Conservation (phyloP, 2,329 filamentous ascomycete genomes). For the Monosporascus sp. region DNA sequence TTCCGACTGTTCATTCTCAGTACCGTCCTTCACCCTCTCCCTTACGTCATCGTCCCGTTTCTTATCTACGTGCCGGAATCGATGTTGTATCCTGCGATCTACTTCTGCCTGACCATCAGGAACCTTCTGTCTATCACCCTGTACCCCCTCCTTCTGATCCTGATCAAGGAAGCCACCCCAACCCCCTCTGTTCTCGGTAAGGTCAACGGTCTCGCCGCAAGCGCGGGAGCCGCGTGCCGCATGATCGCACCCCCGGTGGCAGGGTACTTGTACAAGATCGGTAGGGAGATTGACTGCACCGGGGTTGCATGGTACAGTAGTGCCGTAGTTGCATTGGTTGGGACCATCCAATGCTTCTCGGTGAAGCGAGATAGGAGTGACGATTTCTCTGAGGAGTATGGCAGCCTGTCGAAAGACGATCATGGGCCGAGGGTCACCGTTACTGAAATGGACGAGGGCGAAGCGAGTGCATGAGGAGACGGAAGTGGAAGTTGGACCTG, state of each 20-base stretch:
- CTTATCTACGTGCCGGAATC: conserved; percentile 50
- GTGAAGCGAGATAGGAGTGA: conserved; percentile 32
- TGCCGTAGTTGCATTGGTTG: conserved; percentile 49
- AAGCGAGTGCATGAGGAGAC: background rate
- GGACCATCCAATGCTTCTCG: conserved; percentile 56
- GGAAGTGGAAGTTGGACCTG: too few relatives aligned
- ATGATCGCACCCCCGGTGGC: conserved; percentile 63
- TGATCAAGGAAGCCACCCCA: conserved; percentile 63
- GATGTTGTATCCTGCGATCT: conserved; percentile 52
- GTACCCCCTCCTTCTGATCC: conserved; percentile 62
- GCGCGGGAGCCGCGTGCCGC: conserved; percentile 59
- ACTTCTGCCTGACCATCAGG: conserved; percentile 50
- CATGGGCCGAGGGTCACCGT: conserved; percentile 2
- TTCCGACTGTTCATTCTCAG: conserved; percentile 54
- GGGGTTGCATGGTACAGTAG: conserved; percentile 61
- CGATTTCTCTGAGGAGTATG: conserved; percentile 7
- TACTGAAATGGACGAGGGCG: conserved; percentile 9
- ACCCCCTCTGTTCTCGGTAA: conserved; percentile 52
- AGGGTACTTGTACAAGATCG: conserved; percentile 58
- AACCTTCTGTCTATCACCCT: conserved; percentile 58
- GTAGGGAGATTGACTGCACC: conserved; percentile 53
- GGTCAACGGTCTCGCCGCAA: conserved; percentile 62
- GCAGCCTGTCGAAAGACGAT: conserved; percentile 1
- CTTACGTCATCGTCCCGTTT: conserved; percentile 54
- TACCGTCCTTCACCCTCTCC: conserved; percentile 55